A percentile compares a stretch with the other conserved stretches of the same genome.
Conservation (phyloP, 2,329 filamentous ascomycete species). For the Onygena corvina region DNA sequence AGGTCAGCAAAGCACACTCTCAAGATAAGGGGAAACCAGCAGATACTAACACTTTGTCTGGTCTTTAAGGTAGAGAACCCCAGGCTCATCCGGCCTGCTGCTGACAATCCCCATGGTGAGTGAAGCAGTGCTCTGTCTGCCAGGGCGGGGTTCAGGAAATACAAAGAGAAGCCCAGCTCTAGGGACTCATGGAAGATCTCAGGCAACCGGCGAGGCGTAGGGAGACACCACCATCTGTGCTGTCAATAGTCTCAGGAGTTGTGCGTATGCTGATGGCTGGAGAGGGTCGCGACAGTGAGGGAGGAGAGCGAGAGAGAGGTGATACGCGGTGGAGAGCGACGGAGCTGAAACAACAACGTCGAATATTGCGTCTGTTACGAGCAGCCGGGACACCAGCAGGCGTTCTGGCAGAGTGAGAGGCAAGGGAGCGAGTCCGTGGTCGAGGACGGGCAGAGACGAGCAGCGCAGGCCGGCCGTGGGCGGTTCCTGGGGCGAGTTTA, state of each 20-base stretch:
- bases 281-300: too few species aligned
- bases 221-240: neutral
- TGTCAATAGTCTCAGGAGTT: neutral
- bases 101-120: slow-evolving; percentile 77
- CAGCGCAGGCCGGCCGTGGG: too few species aligned
- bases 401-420: too few species aligned
- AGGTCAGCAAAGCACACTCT: slow-evolving; percentile 13
- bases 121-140: neutral
- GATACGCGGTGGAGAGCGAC: too few species aligned
- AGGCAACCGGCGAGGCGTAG: neutral
- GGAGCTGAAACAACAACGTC: too few species aligned
- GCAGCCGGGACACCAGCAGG: too few species aligned
- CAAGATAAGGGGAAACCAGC: slow-evolving; percentile 12
- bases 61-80: slow-evolving; percentile 72
- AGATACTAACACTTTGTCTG: slow-evolving; percentile 70
- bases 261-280: too few species aligned
- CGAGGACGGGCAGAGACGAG: too few species aligned
- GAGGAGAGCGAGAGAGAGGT: too few species aligned
- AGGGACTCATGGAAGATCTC: neutral
- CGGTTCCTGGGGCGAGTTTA: neutral
- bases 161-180: neutral
- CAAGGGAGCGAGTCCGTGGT: too few species aligned
- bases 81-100: slow-evolving; percentile 71
- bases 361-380: too few species aligned
- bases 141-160: neutral